Conservation (phyloP, 148 eudicot genomes). For the Oxyria digyna region DNA sequence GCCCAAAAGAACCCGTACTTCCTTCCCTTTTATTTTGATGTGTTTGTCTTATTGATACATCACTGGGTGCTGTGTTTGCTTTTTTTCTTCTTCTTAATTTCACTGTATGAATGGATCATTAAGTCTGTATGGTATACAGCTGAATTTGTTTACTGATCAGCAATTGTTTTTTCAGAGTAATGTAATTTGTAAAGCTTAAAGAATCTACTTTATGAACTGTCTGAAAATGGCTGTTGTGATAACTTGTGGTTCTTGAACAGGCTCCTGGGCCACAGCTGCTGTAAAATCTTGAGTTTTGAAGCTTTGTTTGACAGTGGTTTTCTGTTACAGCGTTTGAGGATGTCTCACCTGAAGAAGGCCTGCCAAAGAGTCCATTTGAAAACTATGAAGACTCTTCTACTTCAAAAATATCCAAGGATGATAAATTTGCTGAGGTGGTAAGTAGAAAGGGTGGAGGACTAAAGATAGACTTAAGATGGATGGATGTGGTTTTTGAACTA, state of each 20-base stretch:
- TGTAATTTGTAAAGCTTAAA: not conserved
- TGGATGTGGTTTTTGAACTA: not conserved
- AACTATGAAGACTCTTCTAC: conserved; percentile 31
- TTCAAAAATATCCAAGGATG: conserved; percentile 25
- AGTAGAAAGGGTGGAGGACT: conserved; percentile 12
- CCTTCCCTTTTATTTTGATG: not conserved
- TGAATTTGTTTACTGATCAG: not conserved
- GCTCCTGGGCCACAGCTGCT: not conserved
- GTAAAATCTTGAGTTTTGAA: not conserved
- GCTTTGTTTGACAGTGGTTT: not conserved
- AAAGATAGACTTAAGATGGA: not conserved
- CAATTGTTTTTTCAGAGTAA: not conserved
- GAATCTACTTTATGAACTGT: not conserved
- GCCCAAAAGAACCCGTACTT: conserved; percentile 51
- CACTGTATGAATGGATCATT: not conserved
- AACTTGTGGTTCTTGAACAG: not conserved
- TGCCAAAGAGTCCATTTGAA: conserved; percentile 53
- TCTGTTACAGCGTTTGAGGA: conserved; percentile 71
- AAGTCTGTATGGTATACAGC: not conserved
- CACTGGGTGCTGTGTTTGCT: not conserved
- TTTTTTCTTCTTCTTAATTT: not conserved
- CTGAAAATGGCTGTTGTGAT: not conserved
- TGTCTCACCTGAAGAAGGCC: conserved; percentile 72
- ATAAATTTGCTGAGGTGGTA: conserved; percentile 34
- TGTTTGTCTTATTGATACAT: not conserved